phyloP scores from a whole-genome alignment of 495 filamentous ascomycete species.

The Penicillium longicatenatum region DNA sequence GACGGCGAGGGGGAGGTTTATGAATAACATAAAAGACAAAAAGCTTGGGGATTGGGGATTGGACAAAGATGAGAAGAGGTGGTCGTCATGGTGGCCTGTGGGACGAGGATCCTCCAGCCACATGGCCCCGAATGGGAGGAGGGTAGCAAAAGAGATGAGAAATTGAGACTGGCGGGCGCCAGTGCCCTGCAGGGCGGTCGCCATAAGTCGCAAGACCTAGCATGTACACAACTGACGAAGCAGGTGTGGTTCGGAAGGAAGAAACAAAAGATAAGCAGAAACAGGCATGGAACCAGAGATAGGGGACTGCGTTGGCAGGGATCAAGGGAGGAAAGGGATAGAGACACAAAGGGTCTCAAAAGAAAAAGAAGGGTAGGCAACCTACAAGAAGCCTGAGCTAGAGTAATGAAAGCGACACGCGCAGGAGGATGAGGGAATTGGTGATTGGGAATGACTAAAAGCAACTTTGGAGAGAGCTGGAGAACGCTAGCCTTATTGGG shows the following conservation, averaged over 20 bases:
- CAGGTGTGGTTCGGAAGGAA: neutral
- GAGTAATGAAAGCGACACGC: conserved; percentile 12
- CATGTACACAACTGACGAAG: neutral
- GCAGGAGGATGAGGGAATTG: conserved; percentile 13
- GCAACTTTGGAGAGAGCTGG: conserved; percentile 8
- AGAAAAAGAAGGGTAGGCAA: conserved; percentile 37
- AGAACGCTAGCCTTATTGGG: conserved; percentile 1
- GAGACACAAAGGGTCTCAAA: conserved; percentile 19
- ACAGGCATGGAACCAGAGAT: conserved; percentile 4
- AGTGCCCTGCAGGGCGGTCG: conserved; percentile 1
- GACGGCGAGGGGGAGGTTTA: conserved; percentile 22
- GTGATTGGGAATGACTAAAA: conserved; percentile 6
- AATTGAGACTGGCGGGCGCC: conserved; percentile 19
- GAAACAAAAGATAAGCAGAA: conserved; percentile 5
- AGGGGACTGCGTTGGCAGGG: neutral
- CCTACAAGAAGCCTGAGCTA: conserved; percentile 51
- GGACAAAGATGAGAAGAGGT: conserved; percentile 17
- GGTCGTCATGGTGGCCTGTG: conserved; percentile 8
- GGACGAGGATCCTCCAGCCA: conserved; percentile 6
- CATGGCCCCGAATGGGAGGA: conserved; percentile 13
- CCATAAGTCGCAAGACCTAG: neutral
- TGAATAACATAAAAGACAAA: conserved; percentile 25
- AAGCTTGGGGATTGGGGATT: conserved; percentile 15
- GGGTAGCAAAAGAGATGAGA: conserved; percentile 21
- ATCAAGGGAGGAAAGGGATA: conserved; percentile 9